Conservation (phyloP, 495 filamentous ascomycete genomes). For the Cenococcum geophilum region DNA sequence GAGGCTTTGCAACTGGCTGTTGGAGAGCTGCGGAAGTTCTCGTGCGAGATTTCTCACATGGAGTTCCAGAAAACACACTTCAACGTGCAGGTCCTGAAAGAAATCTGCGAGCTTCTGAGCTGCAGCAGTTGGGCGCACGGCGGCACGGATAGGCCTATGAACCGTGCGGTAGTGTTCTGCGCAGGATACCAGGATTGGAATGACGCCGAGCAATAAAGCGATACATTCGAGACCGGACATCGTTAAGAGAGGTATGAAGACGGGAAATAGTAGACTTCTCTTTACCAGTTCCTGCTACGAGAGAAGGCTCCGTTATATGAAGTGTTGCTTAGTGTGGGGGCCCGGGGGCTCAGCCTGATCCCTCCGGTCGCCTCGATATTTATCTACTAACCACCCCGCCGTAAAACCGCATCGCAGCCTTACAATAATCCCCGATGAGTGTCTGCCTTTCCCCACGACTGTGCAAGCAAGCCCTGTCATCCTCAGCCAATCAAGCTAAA, state of each 20-base stretch:
- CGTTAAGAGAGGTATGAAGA: not conserved
- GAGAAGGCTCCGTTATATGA: no score
- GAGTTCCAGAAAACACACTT: not conserved
- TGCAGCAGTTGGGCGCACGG: not conserved
- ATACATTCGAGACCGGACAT: not conserved
- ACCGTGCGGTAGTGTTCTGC: not conserved
- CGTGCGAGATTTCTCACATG: not conserved
- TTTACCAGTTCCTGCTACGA: no score
- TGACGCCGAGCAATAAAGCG: not conserved
- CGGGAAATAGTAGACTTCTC: not conserved
- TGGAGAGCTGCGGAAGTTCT: not conserved
- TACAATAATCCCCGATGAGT: no score
- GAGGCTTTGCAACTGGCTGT: not conserved
- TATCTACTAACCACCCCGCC: no score
- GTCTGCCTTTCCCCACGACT: no score
- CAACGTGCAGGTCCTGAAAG: not conserved
- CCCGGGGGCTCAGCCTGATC: no score
- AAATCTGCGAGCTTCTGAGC: constrained; percentile 3
- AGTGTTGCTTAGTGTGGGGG: no score
- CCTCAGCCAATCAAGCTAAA: no score
- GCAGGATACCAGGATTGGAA: not conserved
- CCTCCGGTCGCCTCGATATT: no score
- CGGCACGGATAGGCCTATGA: not conserved
- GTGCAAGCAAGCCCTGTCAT: no score
- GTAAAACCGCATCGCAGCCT: no score